Percentiles rank a stretch among this genome's conserved stretches.
These are phyloP conservation scores for Orbilia blumenaviensis DNA, from an alignment of 2,329 filamentous ascomycete species.

Conservation along the genomic window DNA sequence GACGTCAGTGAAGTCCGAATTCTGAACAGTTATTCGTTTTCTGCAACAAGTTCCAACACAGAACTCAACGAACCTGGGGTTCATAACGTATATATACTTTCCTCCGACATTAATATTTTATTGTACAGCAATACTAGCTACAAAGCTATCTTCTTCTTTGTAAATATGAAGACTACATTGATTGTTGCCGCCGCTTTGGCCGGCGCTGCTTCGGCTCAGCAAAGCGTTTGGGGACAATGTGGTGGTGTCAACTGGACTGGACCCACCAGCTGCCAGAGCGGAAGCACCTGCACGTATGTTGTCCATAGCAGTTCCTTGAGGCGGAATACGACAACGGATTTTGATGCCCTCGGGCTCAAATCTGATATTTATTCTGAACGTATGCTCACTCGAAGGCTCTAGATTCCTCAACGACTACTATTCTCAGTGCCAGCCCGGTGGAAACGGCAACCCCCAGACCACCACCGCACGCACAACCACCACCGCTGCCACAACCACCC, in stretches of 20 bases:
- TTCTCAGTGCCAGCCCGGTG: conserved; percentile 57
- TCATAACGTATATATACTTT: background rate
- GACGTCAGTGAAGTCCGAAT: background rate
- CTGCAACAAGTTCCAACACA: background rate
- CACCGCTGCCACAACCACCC: conserved; percentile 20
- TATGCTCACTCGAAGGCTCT: background rate
- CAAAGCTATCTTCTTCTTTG: background rate
- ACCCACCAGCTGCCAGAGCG: conserved; percentile 54
- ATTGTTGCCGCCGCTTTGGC: conserved; percentile 34
- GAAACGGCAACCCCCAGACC: conserved; percentile 15
- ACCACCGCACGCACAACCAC: conserved; percentile 18
- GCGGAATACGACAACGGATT: no score
- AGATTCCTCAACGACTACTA: conserved; percentile 55
- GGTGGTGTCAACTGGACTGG: conserved; percentile 58
- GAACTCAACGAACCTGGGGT: background rate
- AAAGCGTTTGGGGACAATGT: conserved; percentile 55
- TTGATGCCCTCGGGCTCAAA: no score
- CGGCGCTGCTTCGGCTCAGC: conserved; percentile 53
- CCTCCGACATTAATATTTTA: background rate
- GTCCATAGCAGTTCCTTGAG: no score
- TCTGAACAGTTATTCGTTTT: background rate
- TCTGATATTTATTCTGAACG: no score
- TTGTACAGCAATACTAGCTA: background rate
- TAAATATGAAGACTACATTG: conserved; percentile 37
- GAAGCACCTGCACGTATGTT: conserved; percentile 52